Base-by-base conservation (phyloP, 2,329 filamentous ascomycete genomes). In the Onygena corvina region DNA sequence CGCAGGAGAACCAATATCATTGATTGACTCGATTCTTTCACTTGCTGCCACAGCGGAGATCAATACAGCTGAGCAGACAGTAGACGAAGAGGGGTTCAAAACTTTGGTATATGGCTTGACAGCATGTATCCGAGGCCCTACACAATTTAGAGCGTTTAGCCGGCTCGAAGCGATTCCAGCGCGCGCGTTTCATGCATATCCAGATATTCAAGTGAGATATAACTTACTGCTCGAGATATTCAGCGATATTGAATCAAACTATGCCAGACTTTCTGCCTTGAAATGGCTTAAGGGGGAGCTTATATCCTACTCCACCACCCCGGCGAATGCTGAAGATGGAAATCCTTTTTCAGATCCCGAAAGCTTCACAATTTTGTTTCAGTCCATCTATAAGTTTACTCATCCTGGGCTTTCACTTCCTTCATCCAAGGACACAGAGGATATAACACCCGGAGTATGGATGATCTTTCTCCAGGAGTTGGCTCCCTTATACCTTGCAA, bases 231-330 rank as follows among this genome's bases (percentile, higher is more conserved):
- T 71, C 3, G 72, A 73, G 38, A 74, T 76, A 2, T 64, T 80
- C 2, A 72, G 77, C 53, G 68, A 77, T 46, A 74, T 74, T 14
- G 68, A 69, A 0, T 72, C 76, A 51, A 69, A 73, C 40, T 74
- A 75, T 12, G 69, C 76, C 31, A 76, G 76, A 56, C 74, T 76
- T 30, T 73, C 71, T 35, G 77, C 76, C 2, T 71, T 81, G 3
- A 71, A 73, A 29, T 81, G 77, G 77, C 64, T 80, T 29, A 80
- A 79, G 57, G 69, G 76, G 34, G 77, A 80, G 57, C 74, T 77
- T 0, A 46, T 46, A 20, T 46, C 25, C 7, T 18, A 34, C 8
- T 47, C 46, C 20, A 35, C 33, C 8, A 35, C 18, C 12, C 18
- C 18, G 12, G 18, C 16, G 1, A 23, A 47, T 14, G 9, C 18